Percentiles rank a stretch among this genome's conserved stretches.
phyloP scores from a whole-genome alignment of 2,329 filamentous ascomycete genomes.

The Colletotrichum orchidophilum region DNA sequence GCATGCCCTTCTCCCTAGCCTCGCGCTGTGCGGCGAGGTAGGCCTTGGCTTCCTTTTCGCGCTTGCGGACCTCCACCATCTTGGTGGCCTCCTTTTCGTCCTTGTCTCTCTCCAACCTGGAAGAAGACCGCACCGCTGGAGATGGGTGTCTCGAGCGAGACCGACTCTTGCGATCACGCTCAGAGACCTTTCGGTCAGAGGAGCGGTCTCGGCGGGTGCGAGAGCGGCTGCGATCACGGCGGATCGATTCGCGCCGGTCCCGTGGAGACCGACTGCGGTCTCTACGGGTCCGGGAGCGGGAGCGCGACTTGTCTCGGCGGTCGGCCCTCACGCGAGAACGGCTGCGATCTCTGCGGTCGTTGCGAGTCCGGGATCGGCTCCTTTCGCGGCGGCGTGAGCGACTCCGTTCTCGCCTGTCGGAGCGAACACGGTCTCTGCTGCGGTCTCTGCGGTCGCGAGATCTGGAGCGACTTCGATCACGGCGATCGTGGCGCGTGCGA shows the following conservation, averaged over 20 bases:
- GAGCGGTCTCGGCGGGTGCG: slow-evolving; percentile 36
- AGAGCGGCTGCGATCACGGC: slow-evolving; percentile 32
- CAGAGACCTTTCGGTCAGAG: slow-evolving; percentile 34
- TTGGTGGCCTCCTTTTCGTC: slow-evolving; percentile 67
- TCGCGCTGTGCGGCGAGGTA: slow-evolving; percentile 71
- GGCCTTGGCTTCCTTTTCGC: slow-evolving; percentile 71
- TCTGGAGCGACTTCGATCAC: slow-evolving; percentile 44
- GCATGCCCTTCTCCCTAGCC: slow-evolving; percentile 66
- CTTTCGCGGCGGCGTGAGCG: slow-evolving; percentile 46
- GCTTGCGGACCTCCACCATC: slow-evolving; percentile 68
- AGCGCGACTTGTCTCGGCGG: slow-evolving; percentile 26
- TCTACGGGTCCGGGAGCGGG: slow-evolving; percentile 23
- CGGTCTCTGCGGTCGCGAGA: slow-evolving; percentile 42
- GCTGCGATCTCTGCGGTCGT: slow-evolving; percentile 40
- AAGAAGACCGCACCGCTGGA: slow-evolving; percentile 11
- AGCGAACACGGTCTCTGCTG: slow-evolving; percentile 48
- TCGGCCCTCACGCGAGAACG: slow-evolving; percentile 40
- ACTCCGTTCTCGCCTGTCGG: slow-evolving; percentile 45
- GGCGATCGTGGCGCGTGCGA: slow-evolving; percentile 45
- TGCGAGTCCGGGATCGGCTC: slow-evolving; percentile 41
- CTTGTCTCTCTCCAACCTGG: slow-evolving; percentile 47
- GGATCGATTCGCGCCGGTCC: slow-evolving; percentile 35
- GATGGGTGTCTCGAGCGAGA: slow-evolving; percentile 53
- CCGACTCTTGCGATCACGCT: slow-evolving; percentile 52
- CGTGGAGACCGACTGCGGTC: slow-evolving; percentile 45